Base-by-base conservation (phyloP, 306 rosid genomes). In the Malus fusca region DNA sequence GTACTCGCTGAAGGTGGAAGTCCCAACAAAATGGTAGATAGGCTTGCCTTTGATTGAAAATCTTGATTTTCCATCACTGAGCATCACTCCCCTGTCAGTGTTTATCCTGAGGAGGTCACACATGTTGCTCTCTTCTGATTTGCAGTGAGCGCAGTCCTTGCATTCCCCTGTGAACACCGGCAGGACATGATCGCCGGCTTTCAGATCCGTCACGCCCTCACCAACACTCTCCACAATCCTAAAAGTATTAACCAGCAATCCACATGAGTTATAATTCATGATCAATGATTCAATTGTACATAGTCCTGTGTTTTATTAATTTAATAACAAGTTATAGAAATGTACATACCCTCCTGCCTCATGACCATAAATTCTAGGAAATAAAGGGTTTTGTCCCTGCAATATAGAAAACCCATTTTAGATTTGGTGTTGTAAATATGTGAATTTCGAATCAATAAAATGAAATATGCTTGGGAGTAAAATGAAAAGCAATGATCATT, bases 151-250 rank as follows among this genome's bases (percentile, higher is more conserved):
- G 69, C 98, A 94, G n/a, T 91, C 96, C 73, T 87, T 88, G 64
- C 98, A 94, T 69, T 94, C 98, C 17, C 98, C 98, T 0, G 98
- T 94, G 89, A 94, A 94, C 33, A 92, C 95, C 0, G 97, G 97
- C 15, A 94, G 98, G 51, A 91, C 98, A 56, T 94, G 96, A 30
- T 94, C 98, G 25, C 97, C 97, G 42, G 90, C 89, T 75, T 88
- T 66, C 28, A 94, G 90, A 73, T 90, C 87, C 0, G 86, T 90
- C 65, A 94, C 98, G 8, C 98, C 98, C 84, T 90, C 96, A 0
- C 98, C 98, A 33, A 94, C 85, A 23, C 98, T 90, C 84, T 94
- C 98, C 71, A 94, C 91, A 42, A 85, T 61, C 30, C 91, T 87
- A 37, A 37, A 37, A 37, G 42, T 37, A 37, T 37, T 37, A 1